phyloP scores from a whole-genome alignment of 2,329 filamentous ascomycete species.

The Penicillium corylophilum region DNA sequence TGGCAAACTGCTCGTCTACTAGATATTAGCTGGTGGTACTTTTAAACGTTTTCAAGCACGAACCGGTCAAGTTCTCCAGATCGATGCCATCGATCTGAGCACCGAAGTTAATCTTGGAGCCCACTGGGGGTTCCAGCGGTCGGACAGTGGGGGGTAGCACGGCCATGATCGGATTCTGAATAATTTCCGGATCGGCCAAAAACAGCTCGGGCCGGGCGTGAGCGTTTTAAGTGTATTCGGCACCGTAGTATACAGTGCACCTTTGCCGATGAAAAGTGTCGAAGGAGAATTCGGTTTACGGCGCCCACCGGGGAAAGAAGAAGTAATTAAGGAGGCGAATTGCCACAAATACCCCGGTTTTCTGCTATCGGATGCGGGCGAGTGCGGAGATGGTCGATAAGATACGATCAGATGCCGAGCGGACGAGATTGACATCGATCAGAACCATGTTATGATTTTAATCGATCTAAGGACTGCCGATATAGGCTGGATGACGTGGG shows the following conservation, averaged over 20 bases:
- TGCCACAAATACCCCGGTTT: background rate
- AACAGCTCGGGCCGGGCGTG: background rate
- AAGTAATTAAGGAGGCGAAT: background rate
- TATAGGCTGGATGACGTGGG: background rate
- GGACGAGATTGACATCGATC: background rate
- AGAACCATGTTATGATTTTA: no score
- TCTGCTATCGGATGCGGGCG: slow-evolving; percentile 14
- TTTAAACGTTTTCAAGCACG: slow-evolving; percentile 24
- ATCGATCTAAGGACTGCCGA: background rate
- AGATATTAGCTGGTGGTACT: slow-evolving; percentile 7
- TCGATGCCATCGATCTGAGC: slow-evolving; percentile 59
- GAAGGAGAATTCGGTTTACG: slow-evolving; percentile 5
- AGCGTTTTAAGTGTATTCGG: slow-evolving; percentile 8
- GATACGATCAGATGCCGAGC: slow-evolving; percentile 1
- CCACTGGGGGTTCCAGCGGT: slow-evolving; percentile 24
- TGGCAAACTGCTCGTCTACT: slow-evolving; percentile 62
- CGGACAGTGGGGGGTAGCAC: slow-evolving; percentile 19
- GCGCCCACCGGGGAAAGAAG: slow-evolving; percentile 7
- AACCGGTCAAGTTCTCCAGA: slow-evolving; percentile 63
- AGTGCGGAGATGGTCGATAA: slow-evolving; percentile 14
- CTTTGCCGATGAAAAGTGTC: background rate
- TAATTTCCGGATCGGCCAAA: background rate
- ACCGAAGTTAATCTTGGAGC: slow-evolving; percentile 57
- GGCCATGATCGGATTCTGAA: slow-evolving; percentile 8
- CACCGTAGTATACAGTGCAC: background rate